Base-by-base conservation (phyloP, 805 yeast genomes). In the Komagataella mondaviorum region DNA sequence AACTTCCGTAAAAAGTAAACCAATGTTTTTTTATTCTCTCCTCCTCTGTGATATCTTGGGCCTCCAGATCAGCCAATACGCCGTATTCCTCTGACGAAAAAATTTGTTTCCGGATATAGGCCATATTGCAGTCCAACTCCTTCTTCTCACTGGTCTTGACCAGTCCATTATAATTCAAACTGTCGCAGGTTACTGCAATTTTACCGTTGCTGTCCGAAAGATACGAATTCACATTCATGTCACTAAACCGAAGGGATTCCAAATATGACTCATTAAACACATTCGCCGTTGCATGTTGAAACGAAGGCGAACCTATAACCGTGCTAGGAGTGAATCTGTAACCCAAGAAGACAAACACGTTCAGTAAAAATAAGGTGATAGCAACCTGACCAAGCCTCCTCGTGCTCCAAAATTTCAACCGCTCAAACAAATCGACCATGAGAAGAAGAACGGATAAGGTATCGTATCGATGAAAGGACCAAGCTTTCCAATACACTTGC, bases 1-100 rank as follows among this genome's bases (percentile, higher is more conserved):
- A 48, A 17, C 46, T 24, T 12, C 48, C 53, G 46, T 48, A 45
- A 20, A 51, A 48, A 3, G 48, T 51, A 12, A 51, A 51, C 53
- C 53, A 51, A 46, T 48, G 48, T 14, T 45, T 47, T 20, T 45
- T 48, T 23, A 48, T n/a, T 12, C n/a, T 44, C 48, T 45, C 4
- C 6, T 44, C 53, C 8, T 47, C 39, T 14, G 51, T 17, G 10
- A 17, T n/a, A 14, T 46, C 51, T 6, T 23, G 23, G 10, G 49
- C 22, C 39, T 47, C 52, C 8, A 18, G 16, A 23, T 36, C 30
- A 4, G 23, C 49, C n/a, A 50, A 18, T 7, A 22, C 52, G 6
- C 7, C 46, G 43, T 46, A 46, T 5, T 16, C 49, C 39, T 30
- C 39, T 24, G 23, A 50, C 6, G 39, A 45, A 6, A 46, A 8